Conservation (phyloP, 495 filamentous ascomycete species). For the Physcia stellaris region DNA sequence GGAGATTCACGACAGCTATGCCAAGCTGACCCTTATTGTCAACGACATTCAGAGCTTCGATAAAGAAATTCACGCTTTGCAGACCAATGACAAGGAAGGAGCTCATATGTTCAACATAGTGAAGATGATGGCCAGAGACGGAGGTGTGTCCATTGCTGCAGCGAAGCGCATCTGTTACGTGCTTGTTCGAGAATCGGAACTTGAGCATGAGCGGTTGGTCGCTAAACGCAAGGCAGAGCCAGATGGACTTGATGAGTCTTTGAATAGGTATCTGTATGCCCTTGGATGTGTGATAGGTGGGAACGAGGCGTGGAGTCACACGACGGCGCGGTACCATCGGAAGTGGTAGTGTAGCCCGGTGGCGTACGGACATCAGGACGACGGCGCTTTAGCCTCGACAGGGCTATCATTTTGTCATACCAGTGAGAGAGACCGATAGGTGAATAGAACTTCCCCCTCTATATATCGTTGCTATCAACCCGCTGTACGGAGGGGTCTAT, state of each 20-base stretch:
- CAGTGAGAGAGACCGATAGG: too few species aligned
- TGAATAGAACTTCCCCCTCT: too few species aligned
- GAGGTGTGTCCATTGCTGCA: conserved; percentile 10
- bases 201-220: conserved; percentile 11
- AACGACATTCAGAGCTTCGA: conserved; percentile 34
- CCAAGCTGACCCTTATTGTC: conserved; percentile 34
- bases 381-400: too few species aligned
- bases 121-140: conserved; percentile 14
- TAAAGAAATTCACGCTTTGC: conserved; percentile 21
- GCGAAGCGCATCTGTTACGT: conserved; percentile 21
- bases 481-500: too few species aligned
- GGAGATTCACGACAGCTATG: conserved; percentile 39
- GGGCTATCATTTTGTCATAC: too few species aligned
- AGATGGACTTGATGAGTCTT: conserved; percentile 13
- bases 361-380: too few species aligned
- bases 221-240: neutral
- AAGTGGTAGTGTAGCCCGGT: too few species aligned
- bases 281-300: conserved; percentile 28
- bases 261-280: too few species aligned
- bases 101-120: conserved; percentile 18
- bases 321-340: conserved; percentile 14
- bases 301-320: conserved; percentile 30
- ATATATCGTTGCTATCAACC: too few species aligned
- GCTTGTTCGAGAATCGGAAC: conserved; percentile 23
- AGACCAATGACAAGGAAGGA: conserved; percentile 19